A percentile compares a stretch with the other conserved stretches of the same genome.
These are phyloP conservation scores for Venturia carpophila DNA, from an alignment of 2,329 filamentous ascomycete species.

Conservation along the genomic window DNA sequence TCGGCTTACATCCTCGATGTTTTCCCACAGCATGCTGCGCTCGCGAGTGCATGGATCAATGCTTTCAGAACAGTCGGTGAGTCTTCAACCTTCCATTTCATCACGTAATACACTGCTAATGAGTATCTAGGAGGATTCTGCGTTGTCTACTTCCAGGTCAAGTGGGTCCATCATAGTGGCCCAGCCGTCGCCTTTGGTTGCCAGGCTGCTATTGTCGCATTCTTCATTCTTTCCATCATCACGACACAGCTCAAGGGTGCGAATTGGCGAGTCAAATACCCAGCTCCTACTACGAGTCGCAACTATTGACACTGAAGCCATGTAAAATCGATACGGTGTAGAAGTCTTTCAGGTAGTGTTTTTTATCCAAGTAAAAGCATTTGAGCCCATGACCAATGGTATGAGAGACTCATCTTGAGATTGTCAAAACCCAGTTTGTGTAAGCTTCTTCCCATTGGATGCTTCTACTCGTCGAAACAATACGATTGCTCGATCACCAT, in stretches of 20 bases:
- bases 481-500: no score
- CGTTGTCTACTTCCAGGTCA: slow-evolving; percentile 31
- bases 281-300: slow-evolving; percentile 17
- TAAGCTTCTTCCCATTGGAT: no score
- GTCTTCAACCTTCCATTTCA: not conserved
- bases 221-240: slow-evolving; percentile 26
- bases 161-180: slow-evolving; percentile 29
- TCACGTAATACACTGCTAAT: not conserved
- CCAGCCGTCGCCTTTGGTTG: slow-evolving; percentile 29
- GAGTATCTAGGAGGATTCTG: slow-evolving; percentile 26
- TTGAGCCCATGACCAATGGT: no score
- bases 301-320: not conserved
- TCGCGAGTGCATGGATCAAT: slow-evolving; percentile 30
- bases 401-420: no score
- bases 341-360: no score
- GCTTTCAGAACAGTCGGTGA: slow-evolving; percentile 25
- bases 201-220: slow-evolving; percentile 30
- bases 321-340: not conserved
- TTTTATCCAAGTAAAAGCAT: no score
- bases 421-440: no score
- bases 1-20: slow-evolving; percentile 31
- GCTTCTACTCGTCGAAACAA: no score
- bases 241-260: slow-evolving; percentile 27
- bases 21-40: slow-evolving; percentile 29
- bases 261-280: slow-evolving; percentile 23